A percentile compares a stretch with the other conserved stretches of the same genome.
phyloP scores from a whole-genome alignment of 2,329 filamentous ascomycete genomes.

The Blastomyces percursus region DNA sequence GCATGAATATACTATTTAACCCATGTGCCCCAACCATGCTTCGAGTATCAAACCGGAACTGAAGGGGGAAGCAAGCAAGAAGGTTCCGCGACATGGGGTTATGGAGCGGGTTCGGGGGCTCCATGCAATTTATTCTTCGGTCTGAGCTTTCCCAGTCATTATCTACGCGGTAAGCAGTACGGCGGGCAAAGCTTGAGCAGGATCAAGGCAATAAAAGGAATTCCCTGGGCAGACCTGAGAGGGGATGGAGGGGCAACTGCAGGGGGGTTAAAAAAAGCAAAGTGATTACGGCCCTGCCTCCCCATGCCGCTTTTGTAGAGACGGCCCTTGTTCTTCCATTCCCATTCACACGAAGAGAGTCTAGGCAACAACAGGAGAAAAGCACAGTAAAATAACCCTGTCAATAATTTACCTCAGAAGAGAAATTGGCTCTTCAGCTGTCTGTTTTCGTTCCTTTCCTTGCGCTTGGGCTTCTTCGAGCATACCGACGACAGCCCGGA shows the following conservation, averaged over 20 bases:
- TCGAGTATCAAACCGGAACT: neutral
- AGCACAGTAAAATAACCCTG: neutral
- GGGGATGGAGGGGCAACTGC: neutral
- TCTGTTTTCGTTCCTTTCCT: neutral
- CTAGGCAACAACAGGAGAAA: neutral
- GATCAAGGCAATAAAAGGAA: neutral
- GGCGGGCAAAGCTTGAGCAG: neutral
- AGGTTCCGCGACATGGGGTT: neutral
- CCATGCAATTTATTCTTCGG: neutral
- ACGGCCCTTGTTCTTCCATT: neutral
- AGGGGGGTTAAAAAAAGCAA: neutral
- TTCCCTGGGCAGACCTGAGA: neutral
- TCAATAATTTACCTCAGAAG: neutral
- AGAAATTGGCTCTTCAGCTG: neutral
- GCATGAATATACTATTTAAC: neutral
- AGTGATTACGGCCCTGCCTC: neutral
- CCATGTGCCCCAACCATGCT: neutral
- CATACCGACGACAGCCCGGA: conserved; percentile 1
- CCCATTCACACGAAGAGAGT: neutral
- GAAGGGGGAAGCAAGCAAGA: neutral
- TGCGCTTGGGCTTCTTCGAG: neutral
- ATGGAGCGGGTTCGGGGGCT: neutral
- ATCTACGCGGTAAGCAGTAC: neutral
- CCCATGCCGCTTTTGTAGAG: neutral
- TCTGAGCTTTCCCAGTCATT: neutral